A percentile compares a stretch with the other conserved stretches of the same genome.
phyloP scores from a whole-genome alignment of 192 early-diverging fungal genomes.

The Linnemannia zychae region DNA sequence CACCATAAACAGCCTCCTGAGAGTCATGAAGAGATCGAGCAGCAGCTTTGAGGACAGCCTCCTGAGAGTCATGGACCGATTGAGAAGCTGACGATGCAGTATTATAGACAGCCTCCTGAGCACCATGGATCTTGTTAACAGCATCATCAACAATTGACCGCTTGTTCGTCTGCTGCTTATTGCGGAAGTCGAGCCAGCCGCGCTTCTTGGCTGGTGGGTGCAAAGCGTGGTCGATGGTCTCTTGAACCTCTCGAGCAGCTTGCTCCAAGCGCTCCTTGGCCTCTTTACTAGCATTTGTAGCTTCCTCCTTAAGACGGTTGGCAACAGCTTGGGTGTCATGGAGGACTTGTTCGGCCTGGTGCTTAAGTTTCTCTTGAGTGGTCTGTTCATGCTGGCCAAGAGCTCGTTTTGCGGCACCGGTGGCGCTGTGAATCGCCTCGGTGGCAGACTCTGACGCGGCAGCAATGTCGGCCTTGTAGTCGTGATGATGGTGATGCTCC shows the following conservation, averaged over 20 bases:
- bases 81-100: conserved; percentile 1
- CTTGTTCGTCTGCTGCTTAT: neutral
- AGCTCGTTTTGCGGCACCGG: neutral
- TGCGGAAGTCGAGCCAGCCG: neutral
- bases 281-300: neutral
- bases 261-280: neutral
- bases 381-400: neutral
- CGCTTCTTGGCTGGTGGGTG: conserved; percentile 1
- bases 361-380: neutral
- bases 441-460: neutral
- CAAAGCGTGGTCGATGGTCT: neutral
- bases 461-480: neutral
- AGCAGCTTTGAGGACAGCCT: neutral
- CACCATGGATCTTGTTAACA: neutral
- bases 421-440: neutral
- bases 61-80: neutral
- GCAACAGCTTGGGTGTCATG: neutral
- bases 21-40: neutral
- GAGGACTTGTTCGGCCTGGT: conserved; percentile 1
- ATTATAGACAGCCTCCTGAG: neutral
- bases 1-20: neutral
- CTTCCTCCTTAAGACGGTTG: neutral
- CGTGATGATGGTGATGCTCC: no score
- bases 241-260: neutral
- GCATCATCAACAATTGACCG: neutral